Conservation (phyloP, 768 basidiomycete genomes). For the Boletus huronensis region DNA sequence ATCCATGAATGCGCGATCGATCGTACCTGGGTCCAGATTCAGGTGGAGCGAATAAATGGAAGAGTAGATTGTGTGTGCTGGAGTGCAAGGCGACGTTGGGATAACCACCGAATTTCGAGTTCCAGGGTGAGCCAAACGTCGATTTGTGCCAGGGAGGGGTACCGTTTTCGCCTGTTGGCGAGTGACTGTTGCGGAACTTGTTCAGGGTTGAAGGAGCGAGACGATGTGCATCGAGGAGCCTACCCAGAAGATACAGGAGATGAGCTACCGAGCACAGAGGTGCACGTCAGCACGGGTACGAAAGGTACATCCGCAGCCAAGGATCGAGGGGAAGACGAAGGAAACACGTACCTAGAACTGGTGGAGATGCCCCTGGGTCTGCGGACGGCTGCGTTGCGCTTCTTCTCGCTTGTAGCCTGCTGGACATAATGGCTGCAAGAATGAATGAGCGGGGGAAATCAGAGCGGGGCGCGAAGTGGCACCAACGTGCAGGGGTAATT, state of each 20-base stretch:
- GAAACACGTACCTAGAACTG: constrained; percentile 41
- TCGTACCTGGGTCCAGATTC: constrained; percentile 46
- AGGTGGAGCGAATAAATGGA: constrained; percentile 74
- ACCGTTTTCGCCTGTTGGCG: constrained; percentile 25
- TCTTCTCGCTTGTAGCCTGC: constrained; percentile 83
- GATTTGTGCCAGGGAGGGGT: constrained; percentile 30
- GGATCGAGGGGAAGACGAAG: constrained; percentile 6
- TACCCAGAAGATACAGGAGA: constrained; percentile 36
- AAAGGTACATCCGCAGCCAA: constrained; percentile 21
- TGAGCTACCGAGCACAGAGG: constrained; percentile 15
- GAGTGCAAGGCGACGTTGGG: constrained; percentile 55
- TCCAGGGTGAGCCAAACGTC: constrained; percentile 26
- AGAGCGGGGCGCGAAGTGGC: constrained; percentile 14
- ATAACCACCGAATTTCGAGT: constrained; percentile 33
- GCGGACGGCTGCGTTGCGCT: constrained; percentile 57
- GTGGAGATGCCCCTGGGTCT: constrained; percentile 64
- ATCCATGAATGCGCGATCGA: constrained; percentile 11
- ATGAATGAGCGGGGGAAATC: constrained; percentile 17
- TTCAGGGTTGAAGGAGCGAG: constrained; percentile 23
- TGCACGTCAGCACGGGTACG: constrained; percentile 28
- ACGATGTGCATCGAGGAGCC: constrained; percentile 34
- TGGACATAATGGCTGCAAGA: constrained; percentile 67
- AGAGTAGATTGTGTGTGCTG: constrained; percentile 62
- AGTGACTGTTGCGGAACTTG: constrained; percentile 28
- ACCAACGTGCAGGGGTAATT: constrained; percentile 91